These are phyloP conservation scores for Monosporozyma unispora DNA, from an alignment of 805 yeast species.

Conservation along the genomic window DNA sequence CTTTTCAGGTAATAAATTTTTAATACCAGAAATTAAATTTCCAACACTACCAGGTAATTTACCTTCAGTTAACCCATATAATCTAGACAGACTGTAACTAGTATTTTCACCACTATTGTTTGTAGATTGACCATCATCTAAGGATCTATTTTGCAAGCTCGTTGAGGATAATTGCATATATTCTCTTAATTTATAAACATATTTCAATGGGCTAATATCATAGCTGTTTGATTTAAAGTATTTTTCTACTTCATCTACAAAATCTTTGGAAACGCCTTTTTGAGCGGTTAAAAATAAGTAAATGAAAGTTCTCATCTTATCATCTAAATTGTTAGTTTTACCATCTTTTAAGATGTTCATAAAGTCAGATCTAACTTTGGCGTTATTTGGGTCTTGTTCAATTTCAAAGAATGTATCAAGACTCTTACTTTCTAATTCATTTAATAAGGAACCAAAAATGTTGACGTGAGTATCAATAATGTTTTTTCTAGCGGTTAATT, in stretches of 20 bases:
- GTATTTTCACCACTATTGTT: constrained; percentile 21
- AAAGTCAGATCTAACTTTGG: constrained; percentile 46
- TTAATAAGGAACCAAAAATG: constrained; percentile 73
- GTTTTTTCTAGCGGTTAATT: constrained; percentile 76
- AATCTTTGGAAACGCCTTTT: constrained; percentile 36
- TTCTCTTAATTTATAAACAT: constrained; percentile 76
- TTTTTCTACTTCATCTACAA: constrained; percentile 51
- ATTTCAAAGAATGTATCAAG: constrained; percentile 89
- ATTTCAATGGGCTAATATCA: constrained; percentile 57
- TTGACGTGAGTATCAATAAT: constrained; percentile 96
- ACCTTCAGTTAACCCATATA: constrained; percentile 77
- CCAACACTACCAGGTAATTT: constrained; percentile 83
- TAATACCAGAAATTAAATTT: constrained; percentile 77
- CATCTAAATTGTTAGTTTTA: constrained; percentile 56
- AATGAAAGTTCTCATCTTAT: constrained; percentile 82
- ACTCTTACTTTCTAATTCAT: constrained; percentile 76
- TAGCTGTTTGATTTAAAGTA: constrained; percentile 48
- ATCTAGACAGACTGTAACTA: constrained; percentile 46
- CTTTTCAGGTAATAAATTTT: constrained; percentile 79
- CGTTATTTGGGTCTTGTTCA: constrained; percentile 64
- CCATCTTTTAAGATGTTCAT: constrained; percentile 45
- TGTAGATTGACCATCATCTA: constrained; percentile 27
- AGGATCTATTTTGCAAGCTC: constrained; percentile 29
- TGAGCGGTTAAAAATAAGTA: constrained; percentile 56
- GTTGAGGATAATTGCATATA: constrained; percentile 46